Evolutionary conservation across 1,284 basidiomycete species (phyloP).

Genomic region (Irpex sp.): DNA sequence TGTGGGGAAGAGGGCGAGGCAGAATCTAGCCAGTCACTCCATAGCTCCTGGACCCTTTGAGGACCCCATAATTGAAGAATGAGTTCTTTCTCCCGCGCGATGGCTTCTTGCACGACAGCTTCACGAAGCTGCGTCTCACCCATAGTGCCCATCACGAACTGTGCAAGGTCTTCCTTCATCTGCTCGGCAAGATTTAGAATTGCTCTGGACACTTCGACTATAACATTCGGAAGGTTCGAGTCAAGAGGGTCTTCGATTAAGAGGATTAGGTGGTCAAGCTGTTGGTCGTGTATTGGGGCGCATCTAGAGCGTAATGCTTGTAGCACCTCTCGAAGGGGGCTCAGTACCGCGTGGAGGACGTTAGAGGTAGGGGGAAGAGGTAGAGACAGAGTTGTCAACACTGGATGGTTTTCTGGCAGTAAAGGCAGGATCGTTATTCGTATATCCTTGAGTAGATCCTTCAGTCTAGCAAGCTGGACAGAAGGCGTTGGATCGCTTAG

Average conservation of each 20-base stretch:
- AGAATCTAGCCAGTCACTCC: conserved; percentile 36
- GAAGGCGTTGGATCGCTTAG: conserved; percentile 40
- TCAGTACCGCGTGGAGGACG: conserved; percentile 51
- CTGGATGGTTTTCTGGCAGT: conserved; percentile 43
- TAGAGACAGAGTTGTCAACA: conserved; percentile 44
- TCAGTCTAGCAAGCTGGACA: conserved; percentile 44
- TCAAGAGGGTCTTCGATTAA: conserved; percentile 32
- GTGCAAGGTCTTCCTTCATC: conserved; percentile 62
- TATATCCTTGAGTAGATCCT: conserved; percentile 49
- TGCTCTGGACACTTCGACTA: conserved; percentile 40
- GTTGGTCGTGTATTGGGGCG: conserved; percentile 56
- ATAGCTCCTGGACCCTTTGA: conserved; percentile 28
- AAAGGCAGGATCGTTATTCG: conserved; percentile 43
- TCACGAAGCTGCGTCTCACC: conserved; percentile 49
- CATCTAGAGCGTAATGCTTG: conserved; percentile 49
- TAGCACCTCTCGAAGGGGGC: conserved; percentile 46
- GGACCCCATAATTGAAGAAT: conserved; percentile 47
- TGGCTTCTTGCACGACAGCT: conserved; percentile 46
- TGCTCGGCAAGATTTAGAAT: conserved; percentile 45
- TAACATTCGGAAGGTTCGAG: conserved; percentile 31
- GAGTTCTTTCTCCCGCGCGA: conserved; percentile 43
- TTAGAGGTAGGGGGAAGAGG: conserved; percentile 61
- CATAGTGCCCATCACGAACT: conserved; percentile 55
- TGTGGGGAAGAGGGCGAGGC: conserved; percentile 6
- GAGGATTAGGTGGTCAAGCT: conserved; percentile 40